Percentiles rank a stretch among this genome's conserved stretches.
Conservation (phyloP, 2,329 filamentous ascomycete genomes). For the Stylonectria norvegica region DNA sequence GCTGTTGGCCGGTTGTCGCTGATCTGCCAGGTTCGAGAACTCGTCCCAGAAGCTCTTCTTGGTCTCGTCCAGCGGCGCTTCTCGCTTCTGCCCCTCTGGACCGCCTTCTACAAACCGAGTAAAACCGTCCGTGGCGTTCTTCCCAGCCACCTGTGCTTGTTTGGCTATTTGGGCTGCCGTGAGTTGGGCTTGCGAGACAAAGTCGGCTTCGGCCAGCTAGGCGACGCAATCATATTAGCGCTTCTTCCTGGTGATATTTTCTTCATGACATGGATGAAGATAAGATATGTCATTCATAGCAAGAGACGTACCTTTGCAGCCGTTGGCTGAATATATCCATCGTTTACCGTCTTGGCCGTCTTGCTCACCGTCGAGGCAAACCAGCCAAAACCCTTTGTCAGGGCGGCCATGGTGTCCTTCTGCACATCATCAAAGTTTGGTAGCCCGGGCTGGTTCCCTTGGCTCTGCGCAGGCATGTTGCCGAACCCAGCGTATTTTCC, state of each 20-base stretch:
- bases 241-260: not conserved
- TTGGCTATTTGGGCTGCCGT: constrained; percentile 64
- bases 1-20: constrained; percentile 43
- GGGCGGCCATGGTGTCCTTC: constrained; percentile 80
- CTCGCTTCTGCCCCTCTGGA: constrained; percentile 40
- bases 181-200: constrained; percentile 63
- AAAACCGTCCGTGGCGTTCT: constrained; percentile 74
- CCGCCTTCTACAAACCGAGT: constrained; percentile 87
- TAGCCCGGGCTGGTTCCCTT: constrained; percentile 43
- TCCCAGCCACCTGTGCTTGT: constrained; percentile 66
- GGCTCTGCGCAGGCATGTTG: constrained; percentile 60
- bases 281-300: too few relatives aligned
- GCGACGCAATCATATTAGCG: constrained; percentile 20
- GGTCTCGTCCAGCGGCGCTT: constrained; percentile 54
- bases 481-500: constrained; percentile 93
- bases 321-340: constrained; percentile 87
- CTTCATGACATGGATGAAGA: too few relatives aligned
- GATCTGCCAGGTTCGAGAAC: constrained; percentile 69
- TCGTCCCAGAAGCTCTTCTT: constrained; percentile 90
- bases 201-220: constrained; percentile 75
- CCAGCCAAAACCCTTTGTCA: constrained; percentile 94
- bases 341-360: constrained; percentile 87
- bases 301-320: constrained; percentile 67
- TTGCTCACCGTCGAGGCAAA: constrained; percentile 84
- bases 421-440: constrained; percentile 85